Conservation (phyloP, 1,284 basidiomycete species). For the Trichosporon sp. region DNA sequence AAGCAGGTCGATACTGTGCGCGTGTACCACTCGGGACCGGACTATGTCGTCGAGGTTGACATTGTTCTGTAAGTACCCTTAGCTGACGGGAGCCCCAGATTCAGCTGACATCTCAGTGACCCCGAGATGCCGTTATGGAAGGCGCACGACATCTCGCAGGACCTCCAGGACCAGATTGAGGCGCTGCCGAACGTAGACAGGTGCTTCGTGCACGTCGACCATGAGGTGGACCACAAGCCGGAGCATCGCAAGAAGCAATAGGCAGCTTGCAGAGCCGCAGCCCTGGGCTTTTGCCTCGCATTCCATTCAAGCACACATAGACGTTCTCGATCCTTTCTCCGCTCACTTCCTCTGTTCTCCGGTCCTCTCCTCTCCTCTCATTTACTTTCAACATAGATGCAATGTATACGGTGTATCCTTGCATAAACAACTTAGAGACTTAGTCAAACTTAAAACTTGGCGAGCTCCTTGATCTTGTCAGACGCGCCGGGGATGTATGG, state of each 20-base stretch:
- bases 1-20: constrained; percentile 83
- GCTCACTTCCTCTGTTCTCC: not conserved
- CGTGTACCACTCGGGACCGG: constrained; percentile 73
- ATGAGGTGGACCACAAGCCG: constrained; percentile 75
- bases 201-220: constrained; percentile 91
- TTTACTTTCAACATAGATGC: not conserved
- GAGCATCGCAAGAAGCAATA: constrained; percentile 38
- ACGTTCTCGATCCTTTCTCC: not conserved
- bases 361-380: not conserved
- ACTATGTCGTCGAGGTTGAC: constrained; percentile 93
- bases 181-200: constrained; percentile 85
- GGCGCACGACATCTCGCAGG: constrained; percentile 89
- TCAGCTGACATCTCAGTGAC: constrained; percentile 55
- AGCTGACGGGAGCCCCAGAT: too few species aligned
- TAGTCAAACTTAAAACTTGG: not conserved
- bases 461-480: constrained; percentile 7
- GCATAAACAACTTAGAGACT: too few species aligned
- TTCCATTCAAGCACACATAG: not conserved
- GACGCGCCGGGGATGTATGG: constrained; percentile 57
- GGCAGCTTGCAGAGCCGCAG: too few species aligned
- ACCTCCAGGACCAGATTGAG: constrained; percentile 92
- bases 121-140: constrained; percentile 85
- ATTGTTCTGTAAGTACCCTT: constrained; percentile 69
- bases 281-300: too few species aligned
- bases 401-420: not conserved